Evolutionary conservation across 2,329 filamentous ascomycete species (phyloP).

Genomic region (Xylaria digitata): DNA sequence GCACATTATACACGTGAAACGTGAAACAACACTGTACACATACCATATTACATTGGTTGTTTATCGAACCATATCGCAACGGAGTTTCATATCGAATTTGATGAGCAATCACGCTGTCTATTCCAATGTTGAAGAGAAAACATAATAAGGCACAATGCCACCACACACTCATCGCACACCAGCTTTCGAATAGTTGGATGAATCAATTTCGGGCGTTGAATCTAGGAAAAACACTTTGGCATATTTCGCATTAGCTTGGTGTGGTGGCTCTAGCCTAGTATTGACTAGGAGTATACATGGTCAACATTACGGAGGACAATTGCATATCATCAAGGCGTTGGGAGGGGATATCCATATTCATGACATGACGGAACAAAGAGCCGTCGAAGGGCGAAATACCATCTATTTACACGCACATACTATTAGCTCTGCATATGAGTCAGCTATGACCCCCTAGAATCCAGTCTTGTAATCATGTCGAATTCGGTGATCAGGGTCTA

Average conservation of each 20-base stretch:
- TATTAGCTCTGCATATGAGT: conserved; percentile 8
- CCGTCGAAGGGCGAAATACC: conserved; percentile 12
- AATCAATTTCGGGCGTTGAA: conserved; percentile 11
- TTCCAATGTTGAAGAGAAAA: conserved; percentile 6
- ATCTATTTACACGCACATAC: conserved; percentile 15
- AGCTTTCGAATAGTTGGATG: background rate
- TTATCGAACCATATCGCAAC: conserved; percentile 42
- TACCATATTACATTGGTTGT: conserved; percentile 35
- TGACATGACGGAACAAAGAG: conserved; percentile 24
- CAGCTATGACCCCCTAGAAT: conserved; percentile 1
- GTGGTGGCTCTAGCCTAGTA: conserved; percentile 5
- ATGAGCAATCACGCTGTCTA: conserved; percentile 26
- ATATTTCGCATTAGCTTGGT: conserved; percentile 30
- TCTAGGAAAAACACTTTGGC: conserved; percentile 26
- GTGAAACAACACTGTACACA: conserved; percentile 28
- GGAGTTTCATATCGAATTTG: conserved; percentile 44
- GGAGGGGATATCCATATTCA: conserved; percentile 19
- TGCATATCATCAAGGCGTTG: conserved; percentile 37
- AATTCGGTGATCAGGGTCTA: conserved; percentile 1
- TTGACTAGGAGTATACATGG: conserved; percentile 9
- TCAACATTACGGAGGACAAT: conserved; percentile 16
- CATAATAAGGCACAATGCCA: conserved; percentile 8
- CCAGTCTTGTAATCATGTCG: background rate
- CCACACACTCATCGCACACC: conserved; percentile 1
- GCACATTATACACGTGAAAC: conserved; percentile 23